Evolutionary conservation across 768 basidiomycete genomes (phyloP), one percentile per base, ranked within the genome.

Genomic region (Pleurotus tuoliensis): DNA sequence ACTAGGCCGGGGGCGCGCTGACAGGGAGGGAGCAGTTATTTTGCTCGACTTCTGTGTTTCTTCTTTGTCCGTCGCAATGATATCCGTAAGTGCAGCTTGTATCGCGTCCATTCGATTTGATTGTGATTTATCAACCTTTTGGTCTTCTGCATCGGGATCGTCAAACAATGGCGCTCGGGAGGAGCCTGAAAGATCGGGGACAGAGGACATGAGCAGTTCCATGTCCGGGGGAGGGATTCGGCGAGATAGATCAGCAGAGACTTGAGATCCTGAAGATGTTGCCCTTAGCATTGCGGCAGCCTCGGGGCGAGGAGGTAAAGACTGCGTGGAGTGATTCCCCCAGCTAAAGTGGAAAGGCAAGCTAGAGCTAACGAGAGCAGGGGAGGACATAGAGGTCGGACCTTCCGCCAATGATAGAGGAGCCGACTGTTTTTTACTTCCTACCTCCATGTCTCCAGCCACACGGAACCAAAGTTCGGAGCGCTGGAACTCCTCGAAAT

Each of bases 401-500:
- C 51, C 51, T 16, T 13, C 37, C 9, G 7, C 22, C 16, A 20
- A 18, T 1, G 39, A 11, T 24, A 5, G n/a, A 18, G 51, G 22
- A 16, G 5, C 51, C 11, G 39, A 15, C 27, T 60, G 48, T 56
- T 64, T 61, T 41, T 59, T 61, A 51, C 56, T 59, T 0, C 66
- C 63, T 54, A 79, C 75, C 44, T 84, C 82, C 1, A 81, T 75
- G 65, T 94, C 92, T 6, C 86, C 82, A 6, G 92, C 75, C 1
- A 92, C 94, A 48, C 93, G 89, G 72, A 94, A 92, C 87, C 92
- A 98, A 3, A 99, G 79, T 60, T 97, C 94, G 16, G 91, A 93
- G 58, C 84, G 76, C 64, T 87, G 83, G 65, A 99, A 98, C 6
- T 86, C 86, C 48, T 90, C 88, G 65, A 96, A 97, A 67, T 96